Base-by-base conservation (phyloP, 2,329 filamentous ascomycete genomes). In the Cladophialophora carrionii region DNA sequence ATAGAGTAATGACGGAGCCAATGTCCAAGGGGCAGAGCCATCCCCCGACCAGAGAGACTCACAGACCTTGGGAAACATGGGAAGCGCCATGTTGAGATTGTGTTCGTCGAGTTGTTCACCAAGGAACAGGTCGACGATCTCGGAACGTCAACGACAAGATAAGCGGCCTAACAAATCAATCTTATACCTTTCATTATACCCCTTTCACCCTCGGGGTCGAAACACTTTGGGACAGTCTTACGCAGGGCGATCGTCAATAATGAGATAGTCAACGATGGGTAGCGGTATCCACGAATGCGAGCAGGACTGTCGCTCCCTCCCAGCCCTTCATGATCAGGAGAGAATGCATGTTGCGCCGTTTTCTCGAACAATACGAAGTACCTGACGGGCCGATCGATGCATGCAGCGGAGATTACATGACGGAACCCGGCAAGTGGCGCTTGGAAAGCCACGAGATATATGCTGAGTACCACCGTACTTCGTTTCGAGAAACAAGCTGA, bases 11-110 rank as follows among this genome's bases (percentile, higher is more conserved):
- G 34, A 17, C 34, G 2, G 34, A 12, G 34, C 3, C 3, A 41
- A 17, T 2, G 32, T 34, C 32, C 10, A 14, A 12, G 4, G 2
- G 14, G 34, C 34, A 41, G 5, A 6, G 12, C 34, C 34, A 14
- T 41, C 17, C 34, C 17, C 34, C 14, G 34, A 41, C 14, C 34
- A 14, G 14, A 14, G 0, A 4, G 80, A 78, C 75, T 85, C 85
- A 74, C 83, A 83, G 63, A 82, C 80, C 73, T 83, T 83, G 29
- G 83, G 83, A 29, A 84, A 68, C 59, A 73, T 74, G 26, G 68
- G 63, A 20, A 66, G 9, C 7, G 43, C 37, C 54, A 63, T 59
- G 32, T 24, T 43, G 54, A 57, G 34, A 41, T 17, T 17, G 12
- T 17, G 34, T 41, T 41, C 34, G 12, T 17, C 14, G 2, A 41